A percentile compares a stretch with the other conserved stretches of the same genome.
Evolutionary conservation across 2,329 filamentous ascomycete genomes (phyloP).

Genomic region (Phialophora macrospora): DNA sequence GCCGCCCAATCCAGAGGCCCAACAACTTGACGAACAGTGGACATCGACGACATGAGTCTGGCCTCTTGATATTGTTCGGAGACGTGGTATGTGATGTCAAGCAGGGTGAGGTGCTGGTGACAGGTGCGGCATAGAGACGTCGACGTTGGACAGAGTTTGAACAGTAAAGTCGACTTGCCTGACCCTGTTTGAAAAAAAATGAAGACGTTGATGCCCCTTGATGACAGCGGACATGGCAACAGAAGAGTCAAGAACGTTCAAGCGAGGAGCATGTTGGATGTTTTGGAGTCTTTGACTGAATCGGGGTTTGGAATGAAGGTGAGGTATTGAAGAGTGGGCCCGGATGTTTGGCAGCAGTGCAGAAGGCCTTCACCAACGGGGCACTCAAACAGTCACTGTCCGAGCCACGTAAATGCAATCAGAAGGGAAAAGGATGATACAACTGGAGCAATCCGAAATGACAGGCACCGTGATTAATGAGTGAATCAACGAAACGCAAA

Average conservation of each 20-base stretch:
- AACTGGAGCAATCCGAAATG: slow-evolving; percentile 29
- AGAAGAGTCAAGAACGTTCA: slow-evolving; percentile 22
- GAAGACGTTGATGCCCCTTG: slow-evolving; percentile 8
- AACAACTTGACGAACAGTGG: slow-evolving; percentile 22
- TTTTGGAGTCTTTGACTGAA: slow-evolving; percentile 34
- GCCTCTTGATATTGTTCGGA: background rate
- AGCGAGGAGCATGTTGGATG: slow-evolving; percentile 31
- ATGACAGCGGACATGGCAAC: slow-evolving; percentile 27
- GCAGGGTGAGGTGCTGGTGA: slow-evolving; percentile 8
- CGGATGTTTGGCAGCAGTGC: slow-evolving; percentile 17
- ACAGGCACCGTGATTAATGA: slow-evolving; percentile 29
- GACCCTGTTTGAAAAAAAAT: slow-evolving; percentile 8
- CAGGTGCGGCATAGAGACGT: slow-evolving; percentile 20
- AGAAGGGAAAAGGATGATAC: slow-evolving; percentile 19
- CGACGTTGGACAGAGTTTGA: slow-evolving; percentile 8
- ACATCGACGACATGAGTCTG: slow-evolving; percentile 32
- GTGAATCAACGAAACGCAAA: slow-evolving; percentile 25
- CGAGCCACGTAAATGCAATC: slow-evolving; percentile 23
- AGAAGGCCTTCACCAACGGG: slow-evolving; percentile 25
- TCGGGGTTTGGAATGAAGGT: slow-evolving; percentile 35
- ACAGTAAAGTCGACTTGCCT: slow-evolving; percentile 1
- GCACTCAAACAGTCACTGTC: slow-evolving; percentile 30
- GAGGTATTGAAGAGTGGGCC: slow-evolving; percentile 30
- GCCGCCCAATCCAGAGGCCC: slow-evolving; percentile 27
- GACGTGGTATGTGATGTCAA: slow-evolving; percentile 16